phyloP scores from a whole-genome alignment of 495 filamentous ascomycete genomes.

The Penicillium tannophilum region DNA sequence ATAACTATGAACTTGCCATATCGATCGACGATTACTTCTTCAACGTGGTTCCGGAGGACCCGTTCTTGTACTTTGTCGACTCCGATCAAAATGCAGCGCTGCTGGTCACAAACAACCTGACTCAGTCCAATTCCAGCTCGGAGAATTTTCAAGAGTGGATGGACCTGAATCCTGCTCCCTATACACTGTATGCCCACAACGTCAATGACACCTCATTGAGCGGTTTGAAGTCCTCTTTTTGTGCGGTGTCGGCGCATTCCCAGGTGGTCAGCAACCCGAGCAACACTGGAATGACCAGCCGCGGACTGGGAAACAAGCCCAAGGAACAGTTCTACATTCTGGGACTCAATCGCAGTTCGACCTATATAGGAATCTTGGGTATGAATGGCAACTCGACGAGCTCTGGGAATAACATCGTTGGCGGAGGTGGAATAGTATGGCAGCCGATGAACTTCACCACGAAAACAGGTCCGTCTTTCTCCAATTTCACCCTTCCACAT shows the following conservation, averaged over 20 bases:
- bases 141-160: constrained; percentile 55
- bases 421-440: constrained; percentile 75
- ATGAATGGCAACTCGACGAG: constrained; percentile 56
- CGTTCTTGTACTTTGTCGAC: constrained; percentile 72
- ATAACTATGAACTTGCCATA: constrained; percentile 78
- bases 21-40: constrained; percentile 78
- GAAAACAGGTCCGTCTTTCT: constrained; percentile 62
- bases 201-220: constrained; percentile 56
- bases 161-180: constrained; percentile 62
- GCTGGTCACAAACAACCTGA: constrained; percentile 71
- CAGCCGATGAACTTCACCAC: constrained; percentile 68
- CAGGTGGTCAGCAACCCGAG: constrained; percentile 60
- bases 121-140: constrained; percentile 46
- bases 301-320: constrained; percentile 61
- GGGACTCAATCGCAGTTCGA: constrained; percentile 67
- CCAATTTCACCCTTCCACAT: too few relatives aligned
- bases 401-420: constrained; percentile 50
- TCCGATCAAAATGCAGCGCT: constrained; percentile 76
- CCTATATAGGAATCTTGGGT: constrained; percentile 72
- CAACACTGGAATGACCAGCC: constrained; percentile 65
- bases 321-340: constrained; percentile 85
- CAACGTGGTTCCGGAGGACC: constrained; percentile 44
- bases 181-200: constrained; percentile 77
- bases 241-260: constrained; percentile 64
- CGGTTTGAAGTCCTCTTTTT: constrained; percentile 75